phyloP scores from a whole-genome alignment of 2,329 filamentous ascomycete genomes.

The Ascochyta viciae-villosae region DNA sequence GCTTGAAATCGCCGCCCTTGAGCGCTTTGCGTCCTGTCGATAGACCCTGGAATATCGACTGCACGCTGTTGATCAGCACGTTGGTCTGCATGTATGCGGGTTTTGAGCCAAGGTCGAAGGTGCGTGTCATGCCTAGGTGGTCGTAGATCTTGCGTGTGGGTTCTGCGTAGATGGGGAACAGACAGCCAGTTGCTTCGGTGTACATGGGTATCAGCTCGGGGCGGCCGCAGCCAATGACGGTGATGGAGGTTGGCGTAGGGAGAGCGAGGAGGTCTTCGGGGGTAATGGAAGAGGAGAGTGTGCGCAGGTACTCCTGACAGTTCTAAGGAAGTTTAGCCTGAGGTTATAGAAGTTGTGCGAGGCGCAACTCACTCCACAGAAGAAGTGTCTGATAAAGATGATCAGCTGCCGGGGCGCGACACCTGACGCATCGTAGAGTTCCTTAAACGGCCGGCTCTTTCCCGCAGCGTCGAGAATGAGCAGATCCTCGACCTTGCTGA shows the following conservation, averaged over 20 bases:
- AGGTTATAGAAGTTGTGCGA: background rate
- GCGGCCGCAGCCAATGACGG: conserved; percentile 75
- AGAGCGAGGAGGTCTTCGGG: conserved; percentile 55
- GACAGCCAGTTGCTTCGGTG: conserved; percentile 65
- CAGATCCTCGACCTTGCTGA: conserved; percentile 40
- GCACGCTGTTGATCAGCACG: conserved; percentile 54
- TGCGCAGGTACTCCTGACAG: conserved; percentile 76
- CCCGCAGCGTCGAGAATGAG: conserved; percentile 47
- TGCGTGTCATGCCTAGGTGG: conserved; percentile 72
- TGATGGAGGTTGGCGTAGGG: conserved; percentile 66
- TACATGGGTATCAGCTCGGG: conserved; percentile 74
- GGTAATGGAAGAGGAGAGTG: conserved; percentile 65
- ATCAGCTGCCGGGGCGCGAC: conserved; percentile 63
- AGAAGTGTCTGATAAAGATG: conserved; percentile 81
- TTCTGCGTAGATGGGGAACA: conserved; percentile 80
- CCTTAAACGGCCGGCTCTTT: conserved; percentile 46
- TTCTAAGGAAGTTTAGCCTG: conserved; percentile 57
- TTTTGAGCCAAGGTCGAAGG: conserved; percentile 65
- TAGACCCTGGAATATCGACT: conserved; percentile 66
- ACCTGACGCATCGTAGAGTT: conserved; percentile 44
- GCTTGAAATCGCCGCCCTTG: conserved; percentile 70
- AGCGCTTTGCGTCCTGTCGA: conserved; percentile 65
- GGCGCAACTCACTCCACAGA: conserved; percentile 70
- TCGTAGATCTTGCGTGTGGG: conserved; percentile 71
- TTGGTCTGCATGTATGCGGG: conserved; percentile 71